Conservation (phyloP, 805 yeast species). For the Ogataea thermomethanolica region DNA sequence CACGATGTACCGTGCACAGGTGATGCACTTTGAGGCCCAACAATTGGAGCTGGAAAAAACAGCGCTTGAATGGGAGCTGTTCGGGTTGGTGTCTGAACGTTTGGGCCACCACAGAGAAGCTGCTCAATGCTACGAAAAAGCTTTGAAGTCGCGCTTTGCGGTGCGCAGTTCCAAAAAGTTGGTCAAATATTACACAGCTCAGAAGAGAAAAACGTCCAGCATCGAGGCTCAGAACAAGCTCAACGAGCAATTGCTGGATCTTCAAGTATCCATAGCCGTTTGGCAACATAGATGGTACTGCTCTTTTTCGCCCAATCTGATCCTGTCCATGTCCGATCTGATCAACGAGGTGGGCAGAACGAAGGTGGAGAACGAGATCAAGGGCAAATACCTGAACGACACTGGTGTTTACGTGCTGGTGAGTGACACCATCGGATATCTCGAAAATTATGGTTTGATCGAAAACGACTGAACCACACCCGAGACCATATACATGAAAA, state of each 20-base stretch:
- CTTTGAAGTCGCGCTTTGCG: constrained; percentile 71
- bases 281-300: constrained; percentile 98
- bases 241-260: constrained; percentile 60
- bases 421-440: constrained; percentile 47
- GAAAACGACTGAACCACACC: constrained; percentile 28
- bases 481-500: constrained; percentile 2
- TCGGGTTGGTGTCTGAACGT: constrained; percentile 83
- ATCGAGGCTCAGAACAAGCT: constrained; percentile 36
- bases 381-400: constrained; percentile 55
- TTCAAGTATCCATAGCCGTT: constrained; percentile 76
- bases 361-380: constrained; percentile 69
- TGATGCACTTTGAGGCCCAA: constrained; percentile 83
- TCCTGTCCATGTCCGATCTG: constrained; percentile 54
- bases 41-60: constrained; percentile 73
- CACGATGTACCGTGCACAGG: constrained; percentile 92
- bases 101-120: constrained; percentile 87
- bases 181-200: constrained; percentile 59
- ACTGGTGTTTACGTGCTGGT: constrained; percentile 57
- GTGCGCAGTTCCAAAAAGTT: constrained; percentile 75
- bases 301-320: constrained; percentile 73
- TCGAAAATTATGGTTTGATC: constrained; percentile 41
- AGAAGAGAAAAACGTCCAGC: constrained; percentile 34
- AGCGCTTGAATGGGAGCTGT: constrained; percentile 87
- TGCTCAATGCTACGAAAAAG: constrained; percentile 72
- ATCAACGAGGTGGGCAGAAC: constrained; percentile 75